Conservation (phyloP, 805 yeast species). For the Lachancea mirantina region DNA sequence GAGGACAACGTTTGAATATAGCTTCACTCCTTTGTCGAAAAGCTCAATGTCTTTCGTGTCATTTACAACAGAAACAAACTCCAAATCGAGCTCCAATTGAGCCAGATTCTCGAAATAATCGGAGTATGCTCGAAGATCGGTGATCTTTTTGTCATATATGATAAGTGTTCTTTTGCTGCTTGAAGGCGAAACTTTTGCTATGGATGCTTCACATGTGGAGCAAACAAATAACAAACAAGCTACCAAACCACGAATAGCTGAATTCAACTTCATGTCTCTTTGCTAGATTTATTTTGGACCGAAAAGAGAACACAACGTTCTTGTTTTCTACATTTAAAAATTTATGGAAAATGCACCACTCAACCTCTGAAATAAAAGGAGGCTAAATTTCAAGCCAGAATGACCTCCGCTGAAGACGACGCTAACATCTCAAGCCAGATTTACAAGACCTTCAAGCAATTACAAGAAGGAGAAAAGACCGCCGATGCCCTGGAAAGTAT, state of each 20-base stretch:
- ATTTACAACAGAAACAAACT: conserved; percentile 19
- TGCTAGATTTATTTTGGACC: too few relatives aligned
- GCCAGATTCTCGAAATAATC: conserved; percentile 24
- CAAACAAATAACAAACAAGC: too few relatives aligned
- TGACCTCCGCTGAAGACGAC: too few relatives aligned
- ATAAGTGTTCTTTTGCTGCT: conserved; percentile 28
- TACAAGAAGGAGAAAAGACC: conserved; percentile 63
- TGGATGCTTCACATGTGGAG: not conserved
- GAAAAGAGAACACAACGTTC: too few relatives aligned
- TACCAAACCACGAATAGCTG: too few relatives aligned
- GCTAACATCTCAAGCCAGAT: too few relatives aligned
- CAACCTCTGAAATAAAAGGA: too few relatives aligned
- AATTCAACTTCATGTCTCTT: too few relatives aligned
- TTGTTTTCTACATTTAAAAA: too few relatives aligned
- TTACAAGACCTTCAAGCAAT: conserved; percentile 45
- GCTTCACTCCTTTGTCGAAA: conserved; percentile 36
- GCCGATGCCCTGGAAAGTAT: conserved; percentile 54
- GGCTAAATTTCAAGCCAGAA: too few relatives aligned
- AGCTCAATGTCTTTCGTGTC: conserved; percentile 15
- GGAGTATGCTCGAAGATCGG: conserved; percentile 23
- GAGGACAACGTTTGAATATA: conserved; percentile 50
- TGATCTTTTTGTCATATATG: conserved; percentile 27
- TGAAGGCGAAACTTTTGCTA: conserved; percentile 13
- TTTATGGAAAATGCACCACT: too few relatives aligned
- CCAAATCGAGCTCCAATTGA: conserved; percentile 33